Evolutionary conservation across 768 basidiomycete genomes (phyloP).

Genomic region (Arthromyces matolae): DNA sequence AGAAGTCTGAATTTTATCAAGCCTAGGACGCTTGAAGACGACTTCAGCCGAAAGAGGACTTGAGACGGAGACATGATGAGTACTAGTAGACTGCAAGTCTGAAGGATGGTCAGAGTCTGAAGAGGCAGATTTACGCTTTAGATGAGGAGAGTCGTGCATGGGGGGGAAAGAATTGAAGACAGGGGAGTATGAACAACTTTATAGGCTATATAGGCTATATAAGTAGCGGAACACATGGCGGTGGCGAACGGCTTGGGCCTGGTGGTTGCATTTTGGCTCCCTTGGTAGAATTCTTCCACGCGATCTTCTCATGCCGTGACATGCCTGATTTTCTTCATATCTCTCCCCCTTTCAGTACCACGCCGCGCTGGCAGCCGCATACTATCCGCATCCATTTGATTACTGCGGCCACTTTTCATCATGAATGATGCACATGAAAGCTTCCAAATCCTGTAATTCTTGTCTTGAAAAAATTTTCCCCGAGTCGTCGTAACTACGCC

Average conservation of each 20-base stretch:
- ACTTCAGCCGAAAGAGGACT: conserved; percentile 28
- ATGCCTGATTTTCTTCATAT: conserved; percentile 27
- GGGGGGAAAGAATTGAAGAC: neutral
- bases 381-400: conserved; percentile 17
- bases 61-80: conserved; percentile 27
- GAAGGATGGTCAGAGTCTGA: conserved; percentile 40
- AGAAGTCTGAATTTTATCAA: conserved; percentile 32
- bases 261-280: conserved; percentile 12
- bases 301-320: conserved; percentile 34
- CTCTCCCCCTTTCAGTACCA: conserved; percentile 18
- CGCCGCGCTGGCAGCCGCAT: no score
- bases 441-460: conserved; percentile 9
- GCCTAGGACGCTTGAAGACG: conserved; percentile 37
- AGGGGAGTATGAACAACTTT: no score
- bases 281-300: conserved; percentile 18
- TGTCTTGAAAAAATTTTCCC: no score
- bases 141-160: conserved; percentile 64
- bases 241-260: conserved; percentile 20
- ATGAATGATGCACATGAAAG: conserved; percentile 16
- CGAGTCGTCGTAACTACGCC: no score
- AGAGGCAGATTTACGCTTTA: conserved; percentile 58
- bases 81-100: conserved; percentile 29
- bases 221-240: conserved; percentile 41
- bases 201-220: conserved; percentile 24
- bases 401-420: conserved; percentile 10